Base-by-base conservation (phyloP, 176 grass and related monocot species). In the Zea luxurians region DNA sequence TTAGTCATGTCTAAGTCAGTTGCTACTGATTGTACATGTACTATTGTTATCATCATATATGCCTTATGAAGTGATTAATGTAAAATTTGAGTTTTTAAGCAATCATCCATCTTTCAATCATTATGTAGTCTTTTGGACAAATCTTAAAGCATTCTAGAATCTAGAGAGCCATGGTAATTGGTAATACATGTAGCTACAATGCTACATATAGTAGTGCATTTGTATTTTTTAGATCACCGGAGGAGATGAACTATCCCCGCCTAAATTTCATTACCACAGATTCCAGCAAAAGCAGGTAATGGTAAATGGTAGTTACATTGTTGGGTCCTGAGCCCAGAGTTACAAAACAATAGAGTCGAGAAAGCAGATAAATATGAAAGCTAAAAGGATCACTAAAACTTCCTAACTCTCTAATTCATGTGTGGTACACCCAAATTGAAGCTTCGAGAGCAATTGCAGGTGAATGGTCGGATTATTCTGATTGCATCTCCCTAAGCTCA, bases 11-110 rank as follows among this genome's bases (percentile, higher is more conserved):
- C 10, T 52, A 61, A 20, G 27, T 49, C 16, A 66, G 5, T 41
- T 53, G 47, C 65, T 78, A 47, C 18, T 78, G 10, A 52, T 16
- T 17, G 8, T 58, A 42, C 15, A 35, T 5, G 45, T 53, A 52
- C 0, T 76, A 76, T 62, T 34, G 8, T 12, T 61, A 75, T 21
- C 74, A 76, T 61, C 2, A 77, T 63, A 18, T n/a, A 38, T 37
- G 27, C 21, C 61, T 37, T 46, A 35, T 78, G 36, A 11, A 7
- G 6, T 9, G 34, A 77, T 65, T 66, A 20, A 66, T 78, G 35
- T 52, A 64, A 8, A 11, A 8, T n/a, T 62, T 50, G 4, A 10
- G 55, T 78, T 37, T 66, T 65, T 0, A 50, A 37, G 41, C 16
- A 5, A 5, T 3, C 34, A 78, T 20, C 6, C 35, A 40, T 78